These are phyloP conservation scores for Hirsutella minnesotensis DNA, from an alignment of 2,329 filamentous ascomycete genomes.

Conservation along the genomic window DNA sequence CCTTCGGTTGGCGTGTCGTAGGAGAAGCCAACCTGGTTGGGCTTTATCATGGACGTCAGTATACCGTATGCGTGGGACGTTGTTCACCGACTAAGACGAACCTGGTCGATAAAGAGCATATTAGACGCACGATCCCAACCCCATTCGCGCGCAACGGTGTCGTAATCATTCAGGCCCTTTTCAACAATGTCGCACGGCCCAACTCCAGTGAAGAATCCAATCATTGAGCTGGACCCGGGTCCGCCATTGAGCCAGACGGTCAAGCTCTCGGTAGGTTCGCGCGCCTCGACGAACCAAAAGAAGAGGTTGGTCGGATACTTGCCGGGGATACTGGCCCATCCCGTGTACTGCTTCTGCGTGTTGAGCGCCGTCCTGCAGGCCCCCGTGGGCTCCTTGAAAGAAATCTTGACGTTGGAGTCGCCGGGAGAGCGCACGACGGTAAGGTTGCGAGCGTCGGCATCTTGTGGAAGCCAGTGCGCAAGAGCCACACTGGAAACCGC, in stretches of 20 bases:
- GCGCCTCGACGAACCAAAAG: slow-evolving; percentile 38
- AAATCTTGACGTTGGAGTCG: slow-evolving; percentile 51
- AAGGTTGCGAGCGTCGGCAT: slow-evolving; percentile 24
- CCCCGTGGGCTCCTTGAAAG: slow-evolving; percentile 50
- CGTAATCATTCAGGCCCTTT: slow-evolving; percentile 33
- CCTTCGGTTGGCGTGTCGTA: slow-evolving; percentile 53
- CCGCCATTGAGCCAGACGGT: slow-evolving; percentile 58
- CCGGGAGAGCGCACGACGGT: slow-evolving; percentile 51
- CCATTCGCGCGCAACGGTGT: slow-evolving; percentile 47
- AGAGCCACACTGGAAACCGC: slow-evolving; percentile 6
- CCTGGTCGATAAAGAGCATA: slow-evolving; percentile 46
- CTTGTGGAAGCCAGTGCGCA: slow-evolving; percentile 22
- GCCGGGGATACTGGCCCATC: slow-evolving; percentile 54
- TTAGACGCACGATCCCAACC: slow-evolving; percentile 50
- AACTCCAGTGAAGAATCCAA: slow-evolving; percentile 50
- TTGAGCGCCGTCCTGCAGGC: slow-evolving; percentile 54
- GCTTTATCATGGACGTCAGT: slow-evolving; percentile 27
- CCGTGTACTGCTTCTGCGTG: slow-evolving; percentile 57
- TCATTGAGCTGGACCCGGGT: slow-evolving; percentile 52
- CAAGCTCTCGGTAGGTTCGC: slow-evolving; percentile 27
- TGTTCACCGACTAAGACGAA: slow-evolving; percentile 12
- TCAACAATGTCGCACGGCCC: slow-evolving; percentile 42
- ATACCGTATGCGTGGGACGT: not conserved
- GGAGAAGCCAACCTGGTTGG: slow-evolving; percentile 58
- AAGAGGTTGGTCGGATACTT: slow-evolving; percentile 38